These are phyloP conservation scores for Rachicladosporium sp. DNA, from an alignment of 2,329 filamentous ascomycete species.

Conservation along the genomic window DNA sequence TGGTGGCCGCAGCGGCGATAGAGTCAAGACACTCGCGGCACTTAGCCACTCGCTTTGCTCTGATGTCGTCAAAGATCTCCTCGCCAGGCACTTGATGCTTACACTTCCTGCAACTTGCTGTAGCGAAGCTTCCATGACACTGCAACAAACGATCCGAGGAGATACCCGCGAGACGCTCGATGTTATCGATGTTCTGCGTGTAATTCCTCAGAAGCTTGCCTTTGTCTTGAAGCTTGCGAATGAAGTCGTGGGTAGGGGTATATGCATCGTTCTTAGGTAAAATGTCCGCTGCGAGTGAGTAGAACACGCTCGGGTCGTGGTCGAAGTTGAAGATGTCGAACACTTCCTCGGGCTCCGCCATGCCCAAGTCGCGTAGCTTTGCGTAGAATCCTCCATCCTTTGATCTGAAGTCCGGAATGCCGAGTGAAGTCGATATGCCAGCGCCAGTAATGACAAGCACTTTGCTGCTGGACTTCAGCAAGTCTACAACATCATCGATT, in stretches of 20 bases:
- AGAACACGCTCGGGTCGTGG: slow-evolving; percentile 77
- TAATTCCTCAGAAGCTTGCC: slow-evolving; percentile 91
- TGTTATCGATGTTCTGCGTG: slow-evolving; percentile 87
- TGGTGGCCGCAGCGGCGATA: slow-evolving; percentile 31
- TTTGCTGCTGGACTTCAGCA: slow-evolving; percentile 64
- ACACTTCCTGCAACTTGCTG: slow-evolving; percentile 78
- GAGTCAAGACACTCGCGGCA: slow-evolving; percentile 59
- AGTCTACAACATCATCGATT: slow-evolving; percentile 70
- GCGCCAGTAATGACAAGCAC: slow-evolving; percentile 92
- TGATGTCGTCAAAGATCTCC: slow-evolving; percentile 67
- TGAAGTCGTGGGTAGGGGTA: slow-evolving; percentile 90
- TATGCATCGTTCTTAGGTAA: slow-evolving; percentile 67
- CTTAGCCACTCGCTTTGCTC: slow-evolving; percentile 60
- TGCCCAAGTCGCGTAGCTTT: slow-evolving; percentile 64
- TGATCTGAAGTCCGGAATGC: slow-evolving; percentile 93
- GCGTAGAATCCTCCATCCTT: slow-evolving; percentile 87
- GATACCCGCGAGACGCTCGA: slow-evolving; percentile 80
- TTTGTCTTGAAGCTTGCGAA: slow-evolving; percentile 74
- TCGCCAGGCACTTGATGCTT: slow-evolving; percentile 61
- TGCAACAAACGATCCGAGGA: slow-evolving; percentile 72
- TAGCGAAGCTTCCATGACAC: slow-evolving; percentile 93
- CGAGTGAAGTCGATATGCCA: slow-evolving; percentile 90
- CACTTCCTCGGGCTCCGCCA: slow-evolving; percentile 80
- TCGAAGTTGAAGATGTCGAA: slow-evolving; percentile 85
- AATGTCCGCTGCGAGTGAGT: slow-evolving; percentile 81